Evolutionary conservation across 768 basidiomycete genomes (phyloP).

Genomic region (Lentinus brumalis): DNA sequence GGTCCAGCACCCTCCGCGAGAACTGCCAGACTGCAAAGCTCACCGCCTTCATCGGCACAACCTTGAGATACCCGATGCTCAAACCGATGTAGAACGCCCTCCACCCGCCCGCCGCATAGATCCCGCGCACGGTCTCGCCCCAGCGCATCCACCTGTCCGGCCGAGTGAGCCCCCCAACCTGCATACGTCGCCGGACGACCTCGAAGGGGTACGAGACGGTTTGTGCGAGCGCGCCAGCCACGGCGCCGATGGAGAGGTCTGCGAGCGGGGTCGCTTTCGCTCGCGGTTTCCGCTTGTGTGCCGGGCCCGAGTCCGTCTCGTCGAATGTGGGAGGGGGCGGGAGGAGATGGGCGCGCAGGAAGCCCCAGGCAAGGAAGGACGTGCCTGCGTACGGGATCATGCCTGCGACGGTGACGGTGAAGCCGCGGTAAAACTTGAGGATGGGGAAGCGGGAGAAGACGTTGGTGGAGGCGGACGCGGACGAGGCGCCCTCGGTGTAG

Average conservation of each 20-base stretch:
- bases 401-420: slow-evolving; percentile 86
- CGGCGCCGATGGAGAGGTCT: slow-evolving; percentile 82
- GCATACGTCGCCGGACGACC: slow-evolving; percentile 89
- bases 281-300: slow-evolving; percentile 24
- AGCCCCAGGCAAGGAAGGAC: slow-evolving; percentile 92
- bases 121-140: slow-evolving; percentile 69
- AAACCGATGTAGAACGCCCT: slow-evolving; percentile 91
- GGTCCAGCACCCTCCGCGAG: slow-evolving; percentile 54
- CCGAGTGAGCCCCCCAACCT: slow-evolving; percentile 83
- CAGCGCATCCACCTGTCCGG: slow-evolving; percentile 80
- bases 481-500: slow-evolving; percentile 61
- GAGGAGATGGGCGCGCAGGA: slow-evolving; percentile 60
- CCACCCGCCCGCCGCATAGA: slow-evolving; percentile 74
- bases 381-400: slow-evolving; percentile 97
- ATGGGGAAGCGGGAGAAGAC: slow-evolving; percentile 66
- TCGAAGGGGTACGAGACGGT: slow-evolving; percentile 95
- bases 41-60: slow-evolving; percentile 94
- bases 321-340: slow-evolving; percentile 35
- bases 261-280: slow-evolving; percentile 44
- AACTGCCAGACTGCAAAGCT: slow-evolving; percentile 91
- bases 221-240: slow-evolving; percentile 84
- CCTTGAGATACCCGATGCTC: slow-evolving; percentile 90
- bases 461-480: slow-evolving; percentile 28
- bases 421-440: slow-evolving; percentile 96
- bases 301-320: slow-evolving; percentile 24